Conservation (phyloP, 352 stramenopile genomes). For the Phytophthora pistaciae region DNA sequence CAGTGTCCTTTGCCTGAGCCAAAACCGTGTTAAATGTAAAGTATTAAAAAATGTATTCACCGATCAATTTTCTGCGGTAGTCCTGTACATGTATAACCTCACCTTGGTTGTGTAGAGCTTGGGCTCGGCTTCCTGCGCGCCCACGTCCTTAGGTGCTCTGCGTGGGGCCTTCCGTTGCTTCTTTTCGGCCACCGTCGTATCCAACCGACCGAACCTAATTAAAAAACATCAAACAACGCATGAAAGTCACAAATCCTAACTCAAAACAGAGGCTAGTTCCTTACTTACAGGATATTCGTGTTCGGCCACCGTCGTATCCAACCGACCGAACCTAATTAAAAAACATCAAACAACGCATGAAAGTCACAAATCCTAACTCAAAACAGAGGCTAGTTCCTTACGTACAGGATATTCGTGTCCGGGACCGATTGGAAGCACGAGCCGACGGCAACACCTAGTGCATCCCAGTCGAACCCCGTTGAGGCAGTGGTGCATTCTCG, state of each 20-base stretch:
- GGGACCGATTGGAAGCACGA: conserved; percentile 11
- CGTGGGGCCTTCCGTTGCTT: no score
- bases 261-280: not conserved
- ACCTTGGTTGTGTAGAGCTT: conserved; percentile 10
- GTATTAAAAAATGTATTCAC: not conserved
- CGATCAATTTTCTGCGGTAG: not conserved
- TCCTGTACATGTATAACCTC: not conserved
- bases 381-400: not conserved
- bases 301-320: no score
- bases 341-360: no score
- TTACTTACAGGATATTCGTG: conserved; percentile 12
- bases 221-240: no score
- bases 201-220: no score
- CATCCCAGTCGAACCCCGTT: conserved; percentile 8
- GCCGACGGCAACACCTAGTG: conserved; percentile 4
- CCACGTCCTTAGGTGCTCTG: no score
- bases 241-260: conserved; percentile 9
- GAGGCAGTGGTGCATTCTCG: conserved; percentile 6
- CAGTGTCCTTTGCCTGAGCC: conserved; percentile 9
- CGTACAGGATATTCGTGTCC: conserved; percentile 15
- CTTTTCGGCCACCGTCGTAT: no score
- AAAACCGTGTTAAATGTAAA: not conserved
- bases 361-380: conserved; percentile 8
- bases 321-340: no score
- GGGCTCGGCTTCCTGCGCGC: not conserved